A percentile compares a stretch with the other conserved stretches of the same genome.
phyloP scores from a whole-genome alignment of 768 basidiomycete species.

The Tulasnella calospora region DNA sequence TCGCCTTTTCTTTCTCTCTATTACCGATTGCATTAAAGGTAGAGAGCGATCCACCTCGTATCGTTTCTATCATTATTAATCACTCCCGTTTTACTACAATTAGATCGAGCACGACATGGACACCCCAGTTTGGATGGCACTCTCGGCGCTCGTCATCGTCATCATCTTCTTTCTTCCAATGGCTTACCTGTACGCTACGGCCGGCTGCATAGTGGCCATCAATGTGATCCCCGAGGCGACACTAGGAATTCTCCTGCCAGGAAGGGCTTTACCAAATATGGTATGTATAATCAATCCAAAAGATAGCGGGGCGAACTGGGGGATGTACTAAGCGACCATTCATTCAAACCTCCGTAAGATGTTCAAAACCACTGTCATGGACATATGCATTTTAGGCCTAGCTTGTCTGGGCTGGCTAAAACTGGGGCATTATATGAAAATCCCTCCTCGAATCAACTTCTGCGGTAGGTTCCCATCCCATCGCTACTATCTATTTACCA shows the following conservation, averaged over 20 bases:
- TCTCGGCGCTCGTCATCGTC: background rate
- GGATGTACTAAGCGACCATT: background rate
- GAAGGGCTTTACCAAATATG: background rate
- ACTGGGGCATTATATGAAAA: background rate
- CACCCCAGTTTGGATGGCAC: background rate
- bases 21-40: background rate
- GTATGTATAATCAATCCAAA: constrained; percentile 28
- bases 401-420: background rate
- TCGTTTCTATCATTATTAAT: background rate
- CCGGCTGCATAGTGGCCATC: constrained; percentile 25
- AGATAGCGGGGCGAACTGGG: background rate
- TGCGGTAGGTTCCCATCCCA: background rate
- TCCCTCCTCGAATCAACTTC: background rate
- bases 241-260: background rate
- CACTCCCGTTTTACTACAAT: background rate
- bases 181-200: background rate
- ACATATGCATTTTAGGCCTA: background rate
- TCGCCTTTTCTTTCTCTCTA: background rate
- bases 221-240: background rate
- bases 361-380: background rate
- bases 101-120: background rate
- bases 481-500: background rate
- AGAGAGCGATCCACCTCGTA: background rate
- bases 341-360: constrained; percentile 28
- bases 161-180: background rate